Evolutionary conservation across 148 eudicot genomes (phyloP).

Genomic region (Suaeda aralocaspica): DNA sequence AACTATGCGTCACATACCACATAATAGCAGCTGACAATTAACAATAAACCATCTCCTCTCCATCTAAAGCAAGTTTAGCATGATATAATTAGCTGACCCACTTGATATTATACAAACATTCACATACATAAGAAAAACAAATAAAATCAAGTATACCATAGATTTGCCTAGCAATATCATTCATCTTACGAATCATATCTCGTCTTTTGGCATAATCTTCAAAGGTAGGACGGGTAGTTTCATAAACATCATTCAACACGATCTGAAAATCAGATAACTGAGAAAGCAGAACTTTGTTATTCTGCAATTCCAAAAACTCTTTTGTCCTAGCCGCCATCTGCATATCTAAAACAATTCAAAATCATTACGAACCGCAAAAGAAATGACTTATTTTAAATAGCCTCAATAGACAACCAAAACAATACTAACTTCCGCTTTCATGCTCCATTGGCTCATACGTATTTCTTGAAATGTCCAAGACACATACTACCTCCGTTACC

Average conservation of each 20-base stretch:
- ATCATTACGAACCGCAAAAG: slow-evolving; percentile 1
- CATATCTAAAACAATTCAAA: slow-evolving; percentile 35
- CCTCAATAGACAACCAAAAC: background rate
- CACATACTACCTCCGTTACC: too few species aligned
- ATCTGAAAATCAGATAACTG: slow-evolving; percentile 35
- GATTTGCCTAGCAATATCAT: slow-evolving; percentile 67
- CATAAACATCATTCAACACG: slow-evolving; percentile 46
- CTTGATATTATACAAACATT: too few species aligned
- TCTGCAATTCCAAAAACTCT: slow-evolving; percentile 43
- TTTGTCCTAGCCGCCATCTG: slow-evolving; percentile 37
- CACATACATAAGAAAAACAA: background rate
- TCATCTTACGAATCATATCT: slow-evolving; percentile 63
- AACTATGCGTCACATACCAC: too few species aligned
- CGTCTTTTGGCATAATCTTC: slow-evolving; percentile 57
- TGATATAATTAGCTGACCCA: background rate
- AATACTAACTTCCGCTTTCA: background rate
- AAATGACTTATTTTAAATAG: background rate
- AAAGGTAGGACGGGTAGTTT: slow-evolving; percentile 42
- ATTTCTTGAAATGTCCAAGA: background rate
- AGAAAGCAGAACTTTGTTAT: slow-evolving; percentile 28
- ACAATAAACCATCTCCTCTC: background rate
- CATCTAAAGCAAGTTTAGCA: background rate
- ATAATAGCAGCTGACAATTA: too few species aligned
- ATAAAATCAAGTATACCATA: slow-evolving; percentile 43
- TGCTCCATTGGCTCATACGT: background rate